phyloP scores from a whole-genome alignment of 1,284 basidiomycete species.

The Melampsora americana region DNA sequence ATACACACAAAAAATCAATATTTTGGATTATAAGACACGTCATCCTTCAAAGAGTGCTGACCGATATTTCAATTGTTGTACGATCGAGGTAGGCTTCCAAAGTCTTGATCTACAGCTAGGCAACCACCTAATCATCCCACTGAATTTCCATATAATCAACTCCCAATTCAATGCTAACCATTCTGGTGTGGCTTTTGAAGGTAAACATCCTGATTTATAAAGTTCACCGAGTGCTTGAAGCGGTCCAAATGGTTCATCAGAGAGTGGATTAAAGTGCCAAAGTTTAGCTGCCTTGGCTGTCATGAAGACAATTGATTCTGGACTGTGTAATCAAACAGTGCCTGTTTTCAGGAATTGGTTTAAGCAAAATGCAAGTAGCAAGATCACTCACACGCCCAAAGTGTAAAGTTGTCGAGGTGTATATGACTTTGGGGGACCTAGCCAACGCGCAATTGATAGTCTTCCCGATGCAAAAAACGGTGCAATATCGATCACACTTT shows the following conservation, averaged over 20 bases:
- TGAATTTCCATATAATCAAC: conserved; percentile 36
- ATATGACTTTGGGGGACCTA: conserved; percentile 30
- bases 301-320: conserved; percentile 42
- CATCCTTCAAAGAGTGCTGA: neutral
- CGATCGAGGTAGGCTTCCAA: conserved; percentile 23
- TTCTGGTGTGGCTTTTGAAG: conserved; percentile 10
- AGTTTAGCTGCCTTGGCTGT: conserved; percentile 30
- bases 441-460: conserved; percentile 21
- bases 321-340: conserved; percentile 5
- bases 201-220: conserved; percentile 21
- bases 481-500: conserved; percentile 6
- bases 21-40: neutral
- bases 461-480: conserved; percentile 5
- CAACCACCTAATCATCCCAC: conserved; percentile 31
- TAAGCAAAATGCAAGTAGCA: neutral
- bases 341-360: neutral
- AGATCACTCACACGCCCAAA: conserved; percentile 31
- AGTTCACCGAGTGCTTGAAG: conserved; percentile 32
- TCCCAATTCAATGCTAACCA: conserved; percentile 40
- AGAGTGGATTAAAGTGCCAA: conserved; percentile 31
- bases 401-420: conserved; percentile 36
- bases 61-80: conserved; percentile 40
- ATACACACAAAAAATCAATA: neutral
- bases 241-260: conserved; percentile 36
- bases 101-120: conserved; percentile 18